These are phyloP conservation scores for Cryptococcus wingfieldii DNA, from an alignment of 1,284 basidiomycete species.

Conservation along the genomic window DNA sequence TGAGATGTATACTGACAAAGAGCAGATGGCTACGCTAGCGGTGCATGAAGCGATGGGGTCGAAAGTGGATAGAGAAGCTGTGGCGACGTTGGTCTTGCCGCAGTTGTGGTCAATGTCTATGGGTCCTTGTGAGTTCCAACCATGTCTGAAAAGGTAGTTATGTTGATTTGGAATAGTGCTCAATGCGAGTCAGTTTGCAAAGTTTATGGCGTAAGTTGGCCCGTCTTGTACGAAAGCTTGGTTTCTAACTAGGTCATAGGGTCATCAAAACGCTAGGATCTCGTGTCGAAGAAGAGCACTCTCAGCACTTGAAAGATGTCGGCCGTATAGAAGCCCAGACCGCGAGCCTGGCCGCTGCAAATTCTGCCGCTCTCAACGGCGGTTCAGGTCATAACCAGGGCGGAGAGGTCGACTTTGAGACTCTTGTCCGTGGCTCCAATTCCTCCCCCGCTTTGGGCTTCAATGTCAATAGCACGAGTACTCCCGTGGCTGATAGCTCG, in stretches of 20 bases:
- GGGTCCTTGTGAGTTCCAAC: constrained; percentile 67
- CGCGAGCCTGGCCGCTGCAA: constrained; percentile 19
- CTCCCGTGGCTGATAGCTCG: not conserved
- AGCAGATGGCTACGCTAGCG: constrained; percentile 79
- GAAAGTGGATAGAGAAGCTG: constrained; percentile 91
- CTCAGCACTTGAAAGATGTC: constrained; percentile 47
- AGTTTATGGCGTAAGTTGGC: constrained; percentile 70
- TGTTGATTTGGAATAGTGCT: constrained; percentile 56
- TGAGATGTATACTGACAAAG: not conserved
- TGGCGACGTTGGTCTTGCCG: constrained; percentile 86
- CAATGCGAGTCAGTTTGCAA: constrained; percentile 83
- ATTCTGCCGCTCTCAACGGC: constrained; percentile 21
- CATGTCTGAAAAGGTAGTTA: not conserved
- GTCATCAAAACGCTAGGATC: constrained; percentile 47
- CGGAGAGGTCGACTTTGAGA: constrained; percentile 48
- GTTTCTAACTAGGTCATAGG: constrained; percentile 8
- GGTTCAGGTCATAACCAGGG: constrained; percentile 1
- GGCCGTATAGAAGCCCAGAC: constrained; percentile 47
- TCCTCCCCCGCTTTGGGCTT: not conserved
- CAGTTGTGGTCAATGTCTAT: constrained; percentile 96
- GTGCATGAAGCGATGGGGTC: constrained; percentile 96
- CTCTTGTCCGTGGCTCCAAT: constrained; percentile 40
- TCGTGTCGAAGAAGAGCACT: constrained; percentile 48
- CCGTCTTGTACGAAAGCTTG: not conserved
- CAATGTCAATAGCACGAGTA: not conserved